A percentile compares a stretch with the other conserved stretches of the same genome.
These are phyloP conservation scores for Galium porrigens DNA, from an alignment of 305 asterid species.

Conservation along the genomic window DNA sequence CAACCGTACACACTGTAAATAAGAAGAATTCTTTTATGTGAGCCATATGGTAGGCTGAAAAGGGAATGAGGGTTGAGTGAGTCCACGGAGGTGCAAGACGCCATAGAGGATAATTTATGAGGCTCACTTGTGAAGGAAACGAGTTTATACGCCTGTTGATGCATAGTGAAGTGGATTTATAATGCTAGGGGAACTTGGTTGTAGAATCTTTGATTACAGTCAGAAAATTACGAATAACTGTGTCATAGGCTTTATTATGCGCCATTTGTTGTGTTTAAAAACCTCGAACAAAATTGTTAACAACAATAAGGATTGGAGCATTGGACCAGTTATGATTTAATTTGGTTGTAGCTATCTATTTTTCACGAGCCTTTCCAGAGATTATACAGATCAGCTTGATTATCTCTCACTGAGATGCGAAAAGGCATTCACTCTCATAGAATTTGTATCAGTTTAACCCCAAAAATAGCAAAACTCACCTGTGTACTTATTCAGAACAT, in stretches of 20 bases:
- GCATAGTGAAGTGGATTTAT: background rate
- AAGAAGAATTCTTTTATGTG: background rate
- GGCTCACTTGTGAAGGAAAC: background rate
- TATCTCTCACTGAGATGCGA: background rate
- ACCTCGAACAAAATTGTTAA: background rate
- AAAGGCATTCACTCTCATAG: background rate
- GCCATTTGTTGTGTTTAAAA: background rate
- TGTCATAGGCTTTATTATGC: background rate
- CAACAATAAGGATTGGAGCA: background rate
- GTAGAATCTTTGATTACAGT: background rate
- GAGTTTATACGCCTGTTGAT: background rate
- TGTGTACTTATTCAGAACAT: background rate
- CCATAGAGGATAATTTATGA: background rate
- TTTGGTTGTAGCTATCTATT: too few species aligned
- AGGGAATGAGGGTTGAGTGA: background rate
- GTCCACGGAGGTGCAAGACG: background rate
- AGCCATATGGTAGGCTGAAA: background rate
- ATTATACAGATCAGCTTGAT: background rate
- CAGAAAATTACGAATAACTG: background rate
- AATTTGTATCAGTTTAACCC: background rate
- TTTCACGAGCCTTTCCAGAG: background rate
- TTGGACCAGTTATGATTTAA: too few species aligned
- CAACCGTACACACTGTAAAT: background rate
- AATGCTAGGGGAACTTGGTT: background rate
- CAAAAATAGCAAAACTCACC: background rate